phyloP scores from a whole-genome alignment of 2,329 filamentous ascomycete genomes.

The Fusarium verrucosum region DNA sequence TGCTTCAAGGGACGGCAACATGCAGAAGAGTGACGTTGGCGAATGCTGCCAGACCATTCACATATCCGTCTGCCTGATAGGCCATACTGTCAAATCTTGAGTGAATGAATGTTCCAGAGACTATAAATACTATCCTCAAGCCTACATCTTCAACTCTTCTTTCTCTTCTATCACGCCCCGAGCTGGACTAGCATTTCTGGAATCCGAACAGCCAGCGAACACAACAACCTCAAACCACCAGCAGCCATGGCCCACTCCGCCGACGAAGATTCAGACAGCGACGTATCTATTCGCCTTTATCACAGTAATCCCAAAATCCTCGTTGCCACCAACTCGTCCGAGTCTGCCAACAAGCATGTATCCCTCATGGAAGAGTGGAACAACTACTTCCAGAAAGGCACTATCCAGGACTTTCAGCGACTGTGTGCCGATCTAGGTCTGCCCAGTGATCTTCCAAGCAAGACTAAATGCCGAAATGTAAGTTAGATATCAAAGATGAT shows the following conservation, averaged over 20 bases:
- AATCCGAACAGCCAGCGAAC: not conserved
- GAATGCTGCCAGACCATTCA: not conserved
- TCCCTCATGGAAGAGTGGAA: slow-evolving; percentile 39
- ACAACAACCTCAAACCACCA: not conserved
- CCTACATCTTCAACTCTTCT: not conserved
- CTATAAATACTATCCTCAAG: not conserved
- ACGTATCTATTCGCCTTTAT: not conserved
- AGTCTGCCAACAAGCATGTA: not conserved
- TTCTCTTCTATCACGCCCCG: not conserved
- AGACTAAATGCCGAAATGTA: slow-evolving; percentile 58
- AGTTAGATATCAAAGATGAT: not conserved
- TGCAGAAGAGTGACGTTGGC: slow-evolving; percentile 1
- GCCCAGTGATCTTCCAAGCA: slow-evolving; percentile 50
- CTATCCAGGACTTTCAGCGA: slow-evolving; percentile 55
- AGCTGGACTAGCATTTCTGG: not conserved
- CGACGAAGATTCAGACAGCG: not conserved
- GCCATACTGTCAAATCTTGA: not conserved
- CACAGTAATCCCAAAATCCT: not conserved
- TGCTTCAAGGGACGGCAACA: not conserved
- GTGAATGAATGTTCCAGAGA: not conserved
- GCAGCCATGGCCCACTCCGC: not conserved
- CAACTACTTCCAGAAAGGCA: slow-evolving; percentile 45
- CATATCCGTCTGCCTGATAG: not conserved
- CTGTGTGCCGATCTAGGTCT: slow-evolving; percentile 58
- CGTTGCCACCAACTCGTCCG: not conserved